A percentile compares a stretch with the other conserved stretches of the same genome.
Evolutionary conservation across 164 flowering plant species (phyloP).

Genomic region (Vitis riparia): DNA sequence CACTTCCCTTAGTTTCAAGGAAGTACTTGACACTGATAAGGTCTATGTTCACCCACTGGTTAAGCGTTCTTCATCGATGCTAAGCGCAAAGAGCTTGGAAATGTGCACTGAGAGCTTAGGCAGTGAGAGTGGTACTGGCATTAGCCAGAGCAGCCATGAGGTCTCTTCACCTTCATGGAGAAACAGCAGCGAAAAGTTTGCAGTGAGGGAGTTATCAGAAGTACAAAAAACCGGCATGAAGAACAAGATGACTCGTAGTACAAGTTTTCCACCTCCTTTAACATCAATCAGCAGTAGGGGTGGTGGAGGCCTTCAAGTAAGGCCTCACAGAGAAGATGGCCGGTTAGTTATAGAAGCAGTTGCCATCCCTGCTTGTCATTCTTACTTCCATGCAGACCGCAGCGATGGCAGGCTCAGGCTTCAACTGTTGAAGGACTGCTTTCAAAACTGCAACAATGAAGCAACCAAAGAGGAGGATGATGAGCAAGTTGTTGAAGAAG

Average conservation of each 20-base stretch:
- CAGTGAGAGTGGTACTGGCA: conserved; percentile 57
- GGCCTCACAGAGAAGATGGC: conserved; percentile 53
- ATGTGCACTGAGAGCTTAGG: conserved; percentile 82
- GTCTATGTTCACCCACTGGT: conserved; percentile 53
- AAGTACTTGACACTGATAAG: conserved; percentile 16
- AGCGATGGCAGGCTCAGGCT: conserved; percentile 53
- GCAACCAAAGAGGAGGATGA: background rate
- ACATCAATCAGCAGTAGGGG: conserved; percentile 36
- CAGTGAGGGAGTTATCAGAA: background rate
- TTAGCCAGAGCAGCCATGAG: conserved; percentile 21
- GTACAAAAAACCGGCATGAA: background rate
- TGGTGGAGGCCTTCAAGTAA: conserved; percentile 27
- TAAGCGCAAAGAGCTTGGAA: conserved; percentile 62
- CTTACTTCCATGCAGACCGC: conserved; percentile 44
- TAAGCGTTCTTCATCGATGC: conserved; percentile 37
- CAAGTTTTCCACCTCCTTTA: conserved; percentile 58
- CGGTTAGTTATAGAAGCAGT: conserved; percentile 52
- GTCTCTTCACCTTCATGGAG: conserved; percentile 4
- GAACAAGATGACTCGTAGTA: conserved; percentile 2
- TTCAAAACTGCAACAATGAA: background rate
- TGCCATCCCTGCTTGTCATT: conserved; percentile 1
- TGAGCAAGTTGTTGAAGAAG: conserved; percentile 2
- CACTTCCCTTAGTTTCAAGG: background rate
- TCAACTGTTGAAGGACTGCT: conserved; percentile 10
- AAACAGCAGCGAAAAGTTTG: background rate